These are phyloP conservation scores for Candida sithepensis DNA, from an alignment of 805 yeast genomes.

Conservation along the genomic window DNA sequence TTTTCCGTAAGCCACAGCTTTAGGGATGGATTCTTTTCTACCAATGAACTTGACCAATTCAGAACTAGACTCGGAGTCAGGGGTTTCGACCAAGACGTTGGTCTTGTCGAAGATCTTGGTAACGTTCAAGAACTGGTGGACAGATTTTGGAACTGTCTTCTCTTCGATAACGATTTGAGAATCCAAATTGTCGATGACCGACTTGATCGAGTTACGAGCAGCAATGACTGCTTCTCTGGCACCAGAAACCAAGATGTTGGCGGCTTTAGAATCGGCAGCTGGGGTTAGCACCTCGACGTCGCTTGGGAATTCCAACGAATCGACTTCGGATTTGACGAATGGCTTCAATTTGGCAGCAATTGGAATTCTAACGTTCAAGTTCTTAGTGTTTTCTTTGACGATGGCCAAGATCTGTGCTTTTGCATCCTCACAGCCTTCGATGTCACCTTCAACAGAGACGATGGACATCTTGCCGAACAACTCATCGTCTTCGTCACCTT, in stretches of 20 bases:
- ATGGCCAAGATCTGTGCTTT: constrained; percentile 64
- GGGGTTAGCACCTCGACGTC: constrained; percentile 30
- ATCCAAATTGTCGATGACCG: constrained; percentile 41
- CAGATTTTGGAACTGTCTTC: constrained; percentile 60
- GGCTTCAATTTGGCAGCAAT: constrained; percentile 42
- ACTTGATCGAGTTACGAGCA: constrained; percentile 50
- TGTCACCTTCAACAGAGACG: constrained; percentile 76
- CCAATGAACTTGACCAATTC: constrained; percentile 61
- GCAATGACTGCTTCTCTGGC: constrained; percentile 60
- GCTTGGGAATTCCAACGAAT: constrained; percentile 17
- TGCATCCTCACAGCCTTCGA: constrained; percentile 76
- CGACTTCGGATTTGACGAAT: constrained; percentile 37
- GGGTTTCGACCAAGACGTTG: constrained; percentile 55
- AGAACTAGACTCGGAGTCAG: constrained; percentile 39
- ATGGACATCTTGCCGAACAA: constrained; percentile 55
- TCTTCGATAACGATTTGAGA: constrained; percentile 46
- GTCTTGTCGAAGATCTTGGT: constrained; percentile 48
- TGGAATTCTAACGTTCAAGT: constrained; percentile 45
- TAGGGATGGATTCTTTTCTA: constrained; percentile 46
- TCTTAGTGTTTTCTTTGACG: constrained; percentile 71
- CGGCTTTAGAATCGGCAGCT: constrained; percentile 34
- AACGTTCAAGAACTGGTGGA: constrained; percentile 67
- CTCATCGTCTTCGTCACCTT: constrained; percentile 43
- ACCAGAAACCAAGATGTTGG: constrained; percentile 57
- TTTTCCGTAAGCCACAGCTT: constrained; percentile 64